These are phyloP conservation scores for Pleodorina starrii DNA, from an alignment of 139 green algal genomes.

Conservation along the genomic window DNA sequence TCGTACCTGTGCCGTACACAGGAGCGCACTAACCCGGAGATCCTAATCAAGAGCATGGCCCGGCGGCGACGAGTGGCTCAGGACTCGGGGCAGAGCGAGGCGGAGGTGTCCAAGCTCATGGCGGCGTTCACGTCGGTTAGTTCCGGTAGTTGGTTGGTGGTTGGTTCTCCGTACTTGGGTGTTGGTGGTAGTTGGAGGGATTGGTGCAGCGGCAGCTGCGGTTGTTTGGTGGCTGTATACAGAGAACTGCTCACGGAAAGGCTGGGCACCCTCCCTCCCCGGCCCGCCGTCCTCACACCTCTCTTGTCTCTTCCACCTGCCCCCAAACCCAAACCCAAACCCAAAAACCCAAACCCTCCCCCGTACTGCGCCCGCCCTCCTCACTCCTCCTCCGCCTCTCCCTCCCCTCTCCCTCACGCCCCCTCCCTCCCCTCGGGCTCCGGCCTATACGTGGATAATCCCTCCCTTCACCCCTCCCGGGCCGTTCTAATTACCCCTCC, in stretches of 20 bases:
- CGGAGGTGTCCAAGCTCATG: slow-evolving; percentile 84
- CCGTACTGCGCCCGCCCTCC: background rate
- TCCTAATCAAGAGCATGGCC: slow-evolving; percentile 85
- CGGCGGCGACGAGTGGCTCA: slow-evolving; percentile 74
- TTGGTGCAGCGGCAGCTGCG: too few relatives aligned
- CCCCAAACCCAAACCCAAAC: background rate
- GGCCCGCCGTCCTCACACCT: too few relatives aligned
- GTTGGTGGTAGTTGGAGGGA: too few relatives aligned
- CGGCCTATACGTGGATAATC: too few relatives aligned
- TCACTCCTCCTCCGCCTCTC: background rate
- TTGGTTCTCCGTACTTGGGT: too few relatives aligned
- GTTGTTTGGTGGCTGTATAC: too few relatives aligned
- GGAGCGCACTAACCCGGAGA: slow-evolving; percentile 88
- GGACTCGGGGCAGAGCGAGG: slow-evolving; percentile 74
- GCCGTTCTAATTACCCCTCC: background rate
- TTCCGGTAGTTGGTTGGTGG: too few relatives aligned
- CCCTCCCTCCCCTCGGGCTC: background rate
- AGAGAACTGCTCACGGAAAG: too few relatives aligned
- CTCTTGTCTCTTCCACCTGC: too few relatives aligned
- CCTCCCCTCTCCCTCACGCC: background rate
- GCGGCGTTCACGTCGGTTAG: slow-evolving; percentile 87
- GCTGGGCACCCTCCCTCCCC: too few relatives aligned
- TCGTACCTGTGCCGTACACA: too few relatives aligned
- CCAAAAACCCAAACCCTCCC: background rate
- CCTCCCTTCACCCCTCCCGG: background rate